Percentiles rank a stretch among this genome's conserved stretches.
phyloP scores from a whole-genome alignment of 306 rosid species.

The Lathyrus oleraceus region DNA sequence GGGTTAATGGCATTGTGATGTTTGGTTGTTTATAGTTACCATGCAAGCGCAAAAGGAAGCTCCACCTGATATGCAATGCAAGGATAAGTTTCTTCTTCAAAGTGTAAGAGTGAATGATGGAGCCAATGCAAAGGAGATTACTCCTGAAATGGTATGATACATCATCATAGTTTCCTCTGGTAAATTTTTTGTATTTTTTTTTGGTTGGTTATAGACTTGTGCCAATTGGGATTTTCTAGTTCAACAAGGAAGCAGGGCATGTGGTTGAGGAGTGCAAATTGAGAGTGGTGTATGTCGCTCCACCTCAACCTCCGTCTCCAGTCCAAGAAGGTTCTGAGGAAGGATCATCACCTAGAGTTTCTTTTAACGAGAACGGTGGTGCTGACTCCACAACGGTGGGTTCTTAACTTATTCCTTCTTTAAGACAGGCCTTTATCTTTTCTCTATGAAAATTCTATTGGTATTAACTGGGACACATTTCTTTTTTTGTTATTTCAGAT shows the following conservation, averaged over 20 bases:
- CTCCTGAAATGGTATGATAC: conserved; percentile 74
- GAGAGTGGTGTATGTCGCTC: conserved; percentile 81
- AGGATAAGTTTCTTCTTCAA: conserved; percentile 94
- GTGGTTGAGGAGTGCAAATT: conserved; percentile 84
- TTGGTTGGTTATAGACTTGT: no score
- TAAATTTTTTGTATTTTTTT: background rate
- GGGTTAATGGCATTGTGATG: background rate
- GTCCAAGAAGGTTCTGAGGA: conserved; percentile 93
- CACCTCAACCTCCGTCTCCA: conserved; percentile 86
- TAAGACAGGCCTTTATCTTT: background rate
- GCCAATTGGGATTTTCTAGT: conserved; percentile 51
- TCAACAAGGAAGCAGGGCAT: conserved; percentile 82
- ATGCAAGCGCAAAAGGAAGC: conserved; percentile 96
- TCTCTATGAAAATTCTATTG: background rate
- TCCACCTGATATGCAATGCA: conserved; percentile 88
- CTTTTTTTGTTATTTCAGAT: conserved; percentile 50
- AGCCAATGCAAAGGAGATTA: conserved; percentile 57
- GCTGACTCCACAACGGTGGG: conserved; percentile 59
- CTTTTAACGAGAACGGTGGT: conserved; percentile 70
- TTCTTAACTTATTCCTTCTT: conserved; percentile 33
- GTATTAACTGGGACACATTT: conserved; percentile 28
- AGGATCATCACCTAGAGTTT: conserved; percentile 85
- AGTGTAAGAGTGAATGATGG: conserved; percentile 66
- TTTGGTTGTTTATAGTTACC: conserved; percentile 53
- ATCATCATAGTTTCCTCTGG: background rate